Base-by-base conservation (phyloP, 2,329 filamentous ascomycete genomes). In the Penicillium sp. region DNA sequence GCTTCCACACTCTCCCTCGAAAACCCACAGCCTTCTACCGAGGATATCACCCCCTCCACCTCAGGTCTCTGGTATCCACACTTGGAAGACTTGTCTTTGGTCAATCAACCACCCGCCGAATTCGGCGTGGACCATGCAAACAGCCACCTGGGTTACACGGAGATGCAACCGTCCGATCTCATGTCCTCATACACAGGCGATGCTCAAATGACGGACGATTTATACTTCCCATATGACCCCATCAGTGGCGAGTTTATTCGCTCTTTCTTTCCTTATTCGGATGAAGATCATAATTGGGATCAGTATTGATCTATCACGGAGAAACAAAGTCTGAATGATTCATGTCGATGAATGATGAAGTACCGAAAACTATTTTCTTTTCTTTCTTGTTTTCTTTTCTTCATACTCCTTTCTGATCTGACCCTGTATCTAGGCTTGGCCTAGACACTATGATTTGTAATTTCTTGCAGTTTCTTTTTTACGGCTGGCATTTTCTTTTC, bases 151-250 rank as follows among this genome's bases (percentile, higher is more conserved):
- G 49, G 21, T 26, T 44, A 53, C 49, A 46, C 52, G 43, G 29
- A 56, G 26, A 10, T 56, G 27, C 27, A 47, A 44, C 46, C 55
- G n/a, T 48, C 53, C 9, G 63, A 65, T 14, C 49, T 59, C 24
- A 54, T 61, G 51, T 37, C 49, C 11, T 55, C 56, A 22, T 31
- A 59, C 21, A 42, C 45, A 1, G 27, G 39, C 16, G 62, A 62
- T n/a, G 44, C 46, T 8, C 53, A 60, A 29, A 24, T 57, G 22
- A 42, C 50, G 22, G 61, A 63, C 43, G 71, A 74, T 43, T 55
- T 65, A 1, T 74, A 71, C 48, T 76, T 76, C 58, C 73, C 73
- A 10, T 75, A 75, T 55, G 73, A 76, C 50, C 72, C 73, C 6
- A 75, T 76, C 53, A 70, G 65, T 29, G 71, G 71, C 16, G 71